These are phyloP conservation scores for Leccinum subgranulosum DNA, from an alignment of 768 basidiomycete genomes.

Conservation along the genomic window DNA sequence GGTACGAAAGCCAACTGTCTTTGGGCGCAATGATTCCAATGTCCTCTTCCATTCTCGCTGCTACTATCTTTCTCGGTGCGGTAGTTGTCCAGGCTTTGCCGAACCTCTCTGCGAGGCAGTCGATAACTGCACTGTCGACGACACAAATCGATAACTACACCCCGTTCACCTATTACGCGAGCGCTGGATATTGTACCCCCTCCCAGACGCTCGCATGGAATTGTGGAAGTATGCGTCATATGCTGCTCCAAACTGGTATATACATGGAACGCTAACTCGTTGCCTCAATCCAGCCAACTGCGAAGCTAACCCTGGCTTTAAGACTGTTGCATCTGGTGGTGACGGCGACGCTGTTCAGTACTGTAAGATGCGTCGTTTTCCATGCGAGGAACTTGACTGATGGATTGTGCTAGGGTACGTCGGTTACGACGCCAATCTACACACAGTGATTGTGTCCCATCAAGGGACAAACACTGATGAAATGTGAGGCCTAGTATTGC, in stretches of 20 bases:
- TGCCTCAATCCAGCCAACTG: conserved; percentile 21
- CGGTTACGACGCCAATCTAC: conserved; percentile 43
- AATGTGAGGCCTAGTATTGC: conserved; percentile 18
- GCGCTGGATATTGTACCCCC: conserved; percentile 48
- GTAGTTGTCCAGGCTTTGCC: conserved; percentile 20
- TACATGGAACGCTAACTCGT: background rate
- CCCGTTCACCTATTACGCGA: conserved; percentile 51
- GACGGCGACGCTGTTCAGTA: conserved; percentile 41
- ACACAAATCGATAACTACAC: conserved; percentile 42
- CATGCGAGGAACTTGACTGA: background rate
- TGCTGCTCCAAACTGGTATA: background rate
- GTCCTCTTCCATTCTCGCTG: conserved; percentile 11
- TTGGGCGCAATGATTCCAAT: conserved; percentile 7
- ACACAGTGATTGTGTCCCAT: conserved; percentile 37
- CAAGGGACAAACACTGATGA: conserved; percentile 32
- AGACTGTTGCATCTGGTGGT: conserved; percentile 47
- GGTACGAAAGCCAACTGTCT: background rate
- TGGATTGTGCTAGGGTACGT: conserved; percentile 43
- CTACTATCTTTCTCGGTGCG: conserved; percentile 14
- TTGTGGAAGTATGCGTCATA: conserved; percentile 45
- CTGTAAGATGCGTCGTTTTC: conserved; percentile 28
- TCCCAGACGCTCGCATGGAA: conserved; percentile 44
- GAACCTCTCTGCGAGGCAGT: conserved; percentile 30
- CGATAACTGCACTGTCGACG: conserved; percentile 38
- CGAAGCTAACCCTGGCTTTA: conserved; percentile 40